A percentile compares a stretch with the other conserved stretches of the same genome.
These are phyloP conservation scores for Paratrimastix pyriformis DNA, from an alignment of 78 protist genomes.

Conservation along the genomic window DNA sequence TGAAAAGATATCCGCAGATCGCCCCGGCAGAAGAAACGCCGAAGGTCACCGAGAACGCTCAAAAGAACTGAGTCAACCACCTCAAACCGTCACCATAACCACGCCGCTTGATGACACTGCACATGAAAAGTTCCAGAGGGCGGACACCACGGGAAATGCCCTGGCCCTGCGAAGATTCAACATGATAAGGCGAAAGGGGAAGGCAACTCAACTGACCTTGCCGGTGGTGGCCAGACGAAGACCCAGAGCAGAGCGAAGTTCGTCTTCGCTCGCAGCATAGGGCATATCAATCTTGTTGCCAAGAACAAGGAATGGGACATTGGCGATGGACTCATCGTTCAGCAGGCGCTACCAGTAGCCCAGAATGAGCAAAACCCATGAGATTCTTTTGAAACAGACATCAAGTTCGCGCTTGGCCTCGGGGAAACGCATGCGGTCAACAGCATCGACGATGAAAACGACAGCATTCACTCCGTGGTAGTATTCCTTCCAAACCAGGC, in stretches of 20 bases:
- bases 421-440: conserved; percentile 68
- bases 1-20: not conserved
- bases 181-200: not conserved
- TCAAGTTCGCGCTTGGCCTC: conserved; percentile 87
- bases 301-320: conserved; percentile 88
- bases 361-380: no score
- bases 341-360: no score
- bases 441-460: conserved; percentile 87
- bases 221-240: conserved; percentile 65
- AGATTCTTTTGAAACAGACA: conserved; percentile 23
- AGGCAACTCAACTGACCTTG: conserved; percentile 28
- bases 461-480: conserved; percentile 81
- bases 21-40: not conserved
- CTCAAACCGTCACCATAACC: conserved; percentile 93
- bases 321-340: not conserved
- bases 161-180: conserved; percentile 5
- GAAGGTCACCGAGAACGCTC: not conserved
- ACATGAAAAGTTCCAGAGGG: conserved; percentile 97
- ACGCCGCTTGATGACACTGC: conserved; percentile 67
- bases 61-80: conserved; percentile 34
- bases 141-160: conserved; percentile 40
- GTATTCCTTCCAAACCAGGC: conserved; percentile 80
- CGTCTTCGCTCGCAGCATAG: conserved; percentile 74
- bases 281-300: conserved; percentile 98
- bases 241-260: conserved; percentile 70